Percentiles rank a stretch among this genome's conserved stretches.
Conservation (phyloP, 441 rosid genomes). For the Capsella rubella region DNA sequence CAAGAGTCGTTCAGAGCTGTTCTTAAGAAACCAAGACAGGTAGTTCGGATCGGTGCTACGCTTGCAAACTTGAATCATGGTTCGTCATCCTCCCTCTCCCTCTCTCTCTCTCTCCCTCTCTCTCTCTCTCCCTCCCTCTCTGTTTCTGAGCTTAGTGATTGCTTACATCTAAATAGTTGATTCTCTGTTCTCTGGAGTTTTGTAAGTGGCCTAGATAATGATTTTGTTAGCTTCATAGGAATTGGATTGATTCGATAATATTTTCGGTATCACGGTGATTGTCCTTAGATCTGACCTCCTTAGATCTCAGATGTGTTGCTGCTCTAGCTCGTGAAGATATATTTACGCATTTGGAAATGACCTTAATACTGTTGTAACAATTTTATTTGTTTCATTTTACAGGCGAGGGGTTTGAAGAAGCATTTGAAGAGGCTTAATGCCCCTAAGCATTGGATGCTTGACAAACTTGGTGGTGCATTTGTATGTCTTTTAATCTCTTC, state of each 20-base stretch:
- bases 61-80: slow-evolving; percentile 29
- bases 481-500: slow-evolving; percentile 39
- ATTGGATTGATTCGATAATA: neutral
- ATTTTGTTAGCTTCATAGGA: slow-evolving; percentile 3
- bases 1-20: slow-evolving; percentile 20
- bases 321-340: neutral
- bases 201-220: neutral
- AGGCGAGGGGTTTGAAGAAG: slow-evolving; percentile 68
- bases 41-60: slow-evolving; percentile 14
- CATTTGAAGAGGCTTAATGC: slow-evolving; percentile 75
- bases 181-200: neutral
- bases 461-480: slow-evolving; percentile 75
- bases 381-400: neutral
- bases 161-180: slow-evolving; percentile 2
- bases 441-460: slow-evolving; percentile 72
- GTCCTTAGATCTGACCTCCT: slow-evolving; percentile 22
- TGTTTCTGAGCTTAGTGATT: neutral
- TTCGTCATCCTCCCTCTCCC: neutral
- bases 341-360: neutral
- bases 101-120: neutral
- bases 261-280: neutral
- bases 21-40: neutral
- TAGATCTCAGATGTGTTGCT: slow-evolving; percentile 34
- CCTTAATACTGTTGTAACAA: neutral
- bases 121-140: neutral